phyloP scores from a whole-genome alignment of 2,329 filamentous ascomycete species.

The Aspergillus uvarum region DNA sequence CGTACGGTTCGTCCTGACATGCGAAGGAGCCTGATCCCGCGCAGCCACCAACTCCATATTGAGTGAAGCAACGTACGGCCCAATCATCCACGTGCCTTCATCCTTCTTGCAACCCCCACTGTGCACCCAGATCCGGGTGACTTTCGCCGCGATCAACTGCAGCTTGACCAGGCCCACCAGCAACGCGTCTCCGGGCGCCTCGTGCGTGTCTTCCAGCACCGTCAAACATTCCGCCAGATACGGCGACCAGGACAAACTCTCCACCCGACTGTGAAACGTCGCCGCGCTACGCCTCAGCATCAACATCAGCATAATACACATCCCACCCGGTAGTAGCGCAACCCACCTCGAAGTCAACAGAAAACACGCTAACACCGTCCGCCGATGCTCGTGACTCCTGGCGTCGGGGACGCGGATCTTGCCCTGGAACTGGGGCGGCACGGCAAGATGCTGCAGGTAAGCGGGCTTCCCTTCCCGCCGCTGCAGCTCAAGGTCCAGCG shows the following conservation, averaged over 20 bases:
- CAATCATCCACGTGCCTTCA: slow-evolving; percentile 8
- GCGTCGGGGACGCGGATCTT: neutral
- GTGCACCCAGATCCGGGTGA: slow-evolving; percentile 15
- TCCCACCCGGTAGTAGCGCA: too few relatives aligned
- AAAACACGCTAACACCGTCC: slow-evolving; percentile 7
- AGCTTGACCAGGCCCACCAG: slow-evolving; percentile 38
- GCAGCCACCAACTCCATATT: slow-evolving; percentile 23
- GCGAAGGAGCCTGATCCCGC: slow-evolving; percentile 19
- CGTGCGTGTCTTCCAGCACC: slow-evolving; percentile 46
- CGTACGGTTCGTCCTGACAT: slow-evolving; percentile 24
- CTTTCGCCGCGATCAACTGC: slow-evolving; percentile 23
- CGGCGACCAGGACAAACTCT: slow-evolving; percentile 57
- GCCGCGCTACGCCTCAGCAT: neutral
- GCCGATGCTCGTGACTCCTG: neutral
- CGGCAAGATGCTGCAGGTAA: neutral
- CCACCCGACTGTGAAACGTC: slow-evolving; percentile 26
- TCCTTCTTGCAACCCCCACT: slow-evolving; percentile 5
- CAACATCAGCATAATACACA: too few relatives aligned
- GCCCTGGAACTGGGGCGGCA: neutral
- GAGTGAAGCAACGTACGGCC: slow-evolving; percentile 21
- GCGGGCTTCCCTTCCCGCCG: neutral
- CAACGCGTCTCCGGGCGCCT: slow-evolving; percentile 52
- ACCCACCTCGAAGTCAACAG: slow-evolving; percentile 9
- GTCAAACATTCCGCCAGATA: slow-evolving; percentile 60
- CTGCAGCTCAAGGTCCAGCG: slow-evolving; percentile 8